Evolutionary conservation across 2,329 filamentous ascomycete genomes (phyloP).

Genomic region (Epichloe coenophiala): DNA sequence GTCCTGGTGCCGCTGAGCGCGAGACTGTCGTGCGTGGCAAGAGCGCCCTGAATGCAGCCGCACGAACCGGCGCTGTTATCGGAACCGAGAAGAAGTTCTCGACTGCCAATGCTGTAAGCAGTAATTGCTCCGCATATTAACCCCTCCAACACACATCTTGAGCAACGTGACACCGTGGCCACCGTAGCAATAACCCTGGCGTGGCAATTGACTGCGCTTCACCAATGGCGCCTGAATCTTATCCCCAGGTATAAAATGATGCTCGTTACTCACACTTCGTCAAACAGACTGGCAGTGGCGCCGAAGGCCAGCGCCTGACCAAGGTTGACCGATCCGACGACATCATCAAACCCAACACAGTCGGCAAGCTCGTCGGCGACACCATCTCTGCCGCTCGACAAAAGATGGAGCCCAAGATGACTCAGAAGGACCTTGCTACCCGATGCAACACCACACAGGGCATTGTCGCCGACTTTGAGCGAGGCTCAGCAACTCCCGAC

Average conservation of each 20-base stretch:
- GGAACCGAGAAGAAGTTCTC: constrained; percentile 85
- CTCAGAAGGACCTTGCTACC: constrained; percentile 75
- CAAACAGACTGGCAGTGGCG: constrained; percentile 14
- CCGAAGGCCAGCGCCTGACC: constrained; percentile 86
- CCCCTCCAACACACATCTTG: not conserved
- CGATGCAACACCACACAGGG: constrained; percentile 79
- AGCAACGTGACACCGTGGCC: not conserved
- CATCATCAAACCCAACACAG: constrained; percentile 91
- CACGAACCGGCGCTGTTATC: constrained; percentile 62
- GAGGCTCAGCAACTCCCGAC: constrained; percentile 63
- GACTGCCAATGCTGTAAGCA: constrained; percentile 50
- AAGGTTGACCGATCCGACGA: constrained; percentile 97
- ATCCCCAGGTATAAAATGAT: not conserved
- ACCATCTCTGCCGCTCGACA: constrained; percentile 70
- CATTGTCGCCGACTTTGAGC: constrained; percentile 76
- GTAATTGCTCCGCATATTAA: not conserved
- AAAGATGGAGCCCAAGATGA: constrained; percentile 85
- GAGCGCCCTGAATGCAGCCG: constrained; percentile 73
- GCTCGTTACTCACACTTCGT: constrained; percentile 7
- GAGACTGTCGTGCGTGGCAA: constrained; percentile 86
- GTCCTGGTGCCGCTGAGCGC: constrained; percentile 50
- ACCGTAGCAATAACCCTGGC: not conserved
- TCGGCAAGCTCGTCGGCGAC: constrained; percentile 67
- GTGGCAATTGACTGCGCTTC: not conserved
- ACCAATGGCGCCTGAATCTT: not conserved